These are phyloP conservation scores for Anisogramma anomala DNA, from an alignment of 2,329 filamentous ascomycete genomes.

Conservation along the genomic window DNA sequence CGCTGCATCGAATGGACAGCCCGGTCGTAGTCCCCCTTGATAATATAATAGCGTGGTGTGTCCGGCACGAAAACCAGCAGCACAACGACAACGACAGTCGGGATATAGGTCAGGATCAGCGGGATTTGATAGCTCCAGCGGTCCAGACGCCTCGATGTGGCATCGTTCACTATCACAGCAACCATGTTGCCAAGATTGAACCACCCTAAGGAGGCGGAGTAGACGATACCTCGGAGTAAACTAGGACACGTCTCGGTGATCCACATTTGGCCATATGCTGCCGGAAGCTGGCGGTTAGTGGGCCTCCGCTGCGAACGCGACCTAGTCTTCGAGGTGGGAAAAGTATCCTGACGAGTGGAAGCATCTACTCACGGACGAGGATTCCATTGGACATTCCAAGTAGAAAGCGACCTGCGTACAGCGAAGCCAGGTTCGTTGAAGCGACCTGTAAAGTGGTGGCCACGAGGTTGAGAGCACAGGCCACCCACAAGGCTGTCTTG, in stretches of 20 bases:
- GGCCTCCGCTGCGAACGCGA: neutral
- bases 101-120: neutral
- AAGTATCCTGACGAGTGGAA: too few species aligned
- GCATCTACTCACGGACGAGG: neutral
- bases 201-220: neutral
- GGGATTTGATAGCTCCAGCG: neutral
- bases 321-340: neutral
- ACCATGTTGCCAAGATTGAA: neutral
- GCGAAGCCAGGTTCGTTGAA: neutral
- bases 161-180: neutral
- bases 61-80: neutral
- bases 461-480: neutral
- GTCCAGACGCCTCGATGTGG: neutral
- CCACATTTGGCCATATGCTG: neutral
- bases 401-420: neutral
- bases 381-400: neutral
- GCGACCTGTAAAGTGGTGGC: neutral
- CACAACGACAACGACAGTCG: neutral
- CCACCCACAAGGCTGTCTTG: neutral
- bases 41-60: neutral
- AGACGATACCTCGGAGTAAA: neutral
- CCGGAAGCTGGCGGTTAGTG: neutral
- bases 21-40: neutral
- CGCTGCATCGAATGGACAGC: neutral
- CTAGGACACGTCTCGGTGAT: neutral